phyloP scores from a whole-genome alignment of 352 stramenopile genomes.

The Phytophthora pseudosyringae region DNA sequence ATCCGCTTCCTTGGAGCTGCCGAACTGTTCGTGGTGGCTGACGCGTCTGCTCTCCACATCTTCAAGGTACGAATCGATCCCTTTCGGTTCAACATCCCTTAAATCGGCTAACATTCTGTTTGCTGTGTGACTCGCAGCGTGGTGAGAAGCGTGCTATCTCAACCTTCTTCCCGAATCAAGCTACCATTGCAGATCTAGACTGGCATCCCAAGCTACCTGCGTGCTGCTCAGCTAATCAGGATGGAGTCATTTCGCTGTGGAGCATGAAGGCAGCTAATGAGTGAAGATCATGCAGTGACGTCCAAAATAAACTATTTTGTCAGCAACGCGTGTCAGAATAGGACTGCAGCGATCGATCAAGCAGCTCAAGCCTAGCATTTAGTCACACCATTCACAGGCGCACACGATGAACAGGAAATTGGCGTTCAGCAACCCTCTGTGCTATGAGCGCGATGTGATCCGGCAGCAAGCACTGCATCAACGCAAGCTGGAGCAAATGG shows the following conservation, averaged over 20 bases:
- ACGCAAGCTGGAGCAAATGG: constrained; percentile 64
- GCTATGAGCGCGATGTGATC: constrained; percentile 79
- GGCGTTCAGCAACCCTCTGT: constrained; percentile 82
- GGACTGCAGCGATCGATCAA: constrained; percentile 13
- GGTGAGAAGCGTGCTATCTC: constrained; percentile 28
- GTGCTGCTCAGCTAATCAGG: constrained; percentile 44
- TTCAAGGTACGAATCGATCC: constrained; percentile 41
- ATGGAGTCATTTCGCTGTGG: constrained; percentile 49
- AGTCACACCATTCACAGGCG: constrained; percentile 2
- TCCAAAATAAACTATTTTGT: constrained; percentile 45
- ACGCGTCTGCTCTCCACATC: constrained; percentile 35
- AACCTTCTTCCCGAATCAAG: constrained; percentile 36
- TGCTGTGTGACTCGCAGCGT: constrained; percentile 27
- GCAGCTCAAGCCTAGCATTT: not conserved
- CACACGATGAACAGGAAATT: constrained; percentile 75
- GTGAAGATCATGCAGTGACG: not conserved
- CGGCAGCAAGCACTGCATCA: constrained; percentile 71
- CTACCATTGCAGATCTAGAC: constrained; percentile 42
- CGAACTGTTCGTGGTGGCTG: constrained; percentile 47
- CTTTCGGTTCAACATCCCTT: not conserved
- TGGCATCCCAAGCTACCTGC: constrained; percentile 44
- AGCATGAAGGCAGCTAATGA: constrained; percentile 29
- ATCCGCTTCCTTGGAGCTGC: constrained; percentile 44
- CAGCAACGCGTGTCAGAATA: constrained; percentile 19
- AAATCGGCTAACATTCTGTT: constrained; percentile 5